Percentiles rank a stretch among this genome's conserved stretches.
Evolutionary conservation across 1,284 basidiomycete genomes (phyloP).

Genomic region (Rhodofomes roseus): DNA sequence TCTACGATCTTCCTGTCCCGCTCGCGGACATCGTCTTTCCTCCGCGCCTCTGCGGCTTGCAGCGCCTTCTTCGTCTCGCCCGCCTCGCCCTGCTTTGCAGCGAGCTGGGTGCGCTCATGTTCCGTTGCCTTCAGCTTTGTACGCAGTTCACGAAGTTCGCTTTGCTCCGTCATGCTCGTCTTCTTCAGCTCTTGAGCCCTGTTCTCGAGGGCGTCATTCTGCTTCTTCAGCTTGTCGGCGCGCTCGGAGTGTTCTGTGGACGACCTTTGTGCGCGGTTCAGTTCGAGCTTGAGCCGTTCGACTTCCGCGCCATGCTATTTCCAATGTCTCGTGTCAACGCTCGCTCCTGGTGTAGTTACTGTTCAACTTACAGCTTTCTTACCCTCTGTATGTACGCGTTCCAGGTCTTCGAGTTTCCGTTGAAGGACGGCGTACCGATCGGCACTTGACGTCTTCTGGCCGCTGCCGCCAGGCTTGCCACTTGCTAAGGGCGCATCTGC

Average conservation of each 20-base stretch:
- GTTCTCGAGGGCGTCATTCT: constrained; percentile 48
- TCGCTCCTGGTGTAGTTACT: neutral
- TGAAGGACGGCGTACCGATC: constrained; percentile 56
- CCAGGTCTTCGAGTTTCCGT: constrained; percentile 64
- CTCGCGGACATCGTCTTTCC: constrained; percentile 50
- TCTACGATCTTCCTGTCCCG: constrained; percentile 52
- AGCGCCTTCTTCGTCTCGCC: constrained; percentile 51
- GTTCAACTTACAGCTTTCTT: constrained; percentile 55
- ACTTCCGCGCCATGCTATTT: constrained; percentile 54
- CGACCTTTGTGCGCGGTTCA: constrained; percentile 44
- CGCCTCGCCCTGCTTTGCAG: constrained; percentile 48
- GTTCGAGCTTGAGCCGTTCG: constrained; percentile 56
- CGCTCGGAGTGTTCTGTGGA: constrained; percentile 52
- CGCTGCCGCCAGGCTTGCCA: constrained; percentile 7
- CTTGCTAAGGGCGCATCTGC: constrained; percentile 17
- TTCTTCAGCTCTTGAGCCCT: constrained; percentile 60
- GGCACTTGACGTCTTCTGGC: constrained; percentile 4
- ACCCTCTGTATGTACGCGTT: constrained; percentile 58
- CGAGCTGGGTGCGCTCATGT: constrained; percentile 50
- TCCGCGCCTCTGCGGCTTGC: constrained; percentile 43
- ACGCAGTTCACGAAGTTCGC: constrained; percentile 59
- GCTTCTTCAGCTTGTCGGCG: constrained; percentile 60
- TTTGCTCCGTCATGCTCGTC: constrained; percentile 42
- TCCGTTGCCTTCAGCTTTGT: constrained; percentile 58
- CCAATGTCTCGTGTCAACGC: neutral